Conservation (phyloP, 169 alveolate genomes). For the Plasmodium knowlesi region DNA sequence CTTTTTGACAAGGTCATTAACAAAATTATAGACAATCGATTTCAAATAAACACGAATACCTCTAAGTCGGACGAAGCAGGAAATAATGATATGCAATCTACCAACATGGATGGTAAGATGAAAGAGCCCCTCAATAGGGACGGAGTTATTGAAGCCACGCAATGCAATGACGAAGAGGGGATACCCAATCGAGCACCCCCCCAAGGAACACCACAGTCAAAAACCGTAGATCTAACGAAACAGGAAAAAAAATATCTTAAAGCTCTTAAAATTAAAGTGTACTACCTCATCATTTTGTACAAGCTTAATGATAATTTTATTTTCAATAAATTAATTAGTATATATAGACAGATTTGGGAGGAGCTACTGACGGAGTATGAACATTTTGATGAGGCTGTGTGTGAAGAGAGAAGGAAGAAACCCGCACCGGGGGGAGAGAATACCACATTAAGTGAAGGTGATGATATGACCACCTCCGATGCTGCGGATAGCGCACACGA, state of each 20-base stretch:
- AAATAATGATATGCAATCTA: neutral
- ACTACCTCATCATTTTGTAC: constrained; percentile 50
- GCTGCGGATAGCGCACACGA: neutral
- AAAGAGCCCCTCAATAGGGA: neutral
- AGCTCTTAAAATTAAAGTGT: constrained; percentile 49
- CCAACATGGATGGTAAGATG: neutral
- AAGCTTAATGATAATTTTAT: constrained; percentile 69
- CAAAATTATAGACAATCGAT: constrained; percentile 44
- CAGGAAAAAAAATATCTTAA: constrained; percentile 50
- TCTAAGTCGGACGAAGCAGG: neutral
- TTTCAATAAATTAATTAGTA: constrained; percentile 55
- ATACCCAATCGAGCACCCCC: neutral
- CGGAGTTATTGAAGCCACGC: neutral
- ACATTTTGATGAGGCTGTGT: constrained; percentile 10
- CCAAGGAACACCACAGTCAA: neutral
- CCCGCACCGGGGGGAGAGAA: neutral
- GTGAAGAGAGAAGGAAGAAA: neutral
- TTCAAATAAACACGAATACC: constrained; percentile 19
- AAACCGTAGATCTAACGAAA: constrained; percentile 1
- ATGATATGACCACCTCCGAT: neutral
- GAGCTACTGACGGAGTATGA: constrained; percentile 44
- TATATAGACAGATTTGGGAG: constrained; percentile 65
- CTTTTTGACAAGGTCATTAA: constrained; percentile 56
- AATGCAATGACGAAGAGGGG: neutral
- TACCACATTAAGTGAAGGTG: neutral